Conservation (phyloP, 805 yeast genomes). For the Torulaspora maleeae region DNA sequence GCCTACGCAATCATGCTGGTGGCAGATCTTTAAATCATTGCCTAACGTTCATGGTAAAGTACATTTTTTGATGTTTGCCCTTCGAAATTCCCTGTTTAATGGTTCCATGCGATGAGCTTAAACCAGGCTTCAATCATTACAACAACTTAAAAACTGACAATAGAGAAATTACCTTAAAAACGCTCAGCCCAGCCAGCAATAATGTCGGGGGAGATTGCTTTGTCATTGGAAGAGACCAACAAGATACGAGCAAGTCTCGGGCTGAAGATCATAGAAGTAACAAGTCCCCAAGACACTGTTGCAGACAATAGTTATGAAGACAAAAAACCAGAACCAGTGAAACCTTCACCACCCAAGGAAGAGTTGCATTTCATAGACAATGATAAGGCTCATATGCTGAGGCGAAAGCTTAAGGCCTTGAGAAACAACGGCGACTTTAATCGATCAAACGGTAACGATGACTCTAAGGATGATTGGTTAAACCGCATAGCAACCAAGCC, state of each 20-base stretch:
- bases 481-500: conserved; percentile 19
- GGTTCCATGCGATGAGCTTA: conserved; percentile 1
- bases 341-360: not conserved
- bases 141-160: not conserved
- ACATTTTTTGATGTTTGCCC: not conserved
- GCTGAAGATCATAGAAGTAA: conserved; percentile 34
- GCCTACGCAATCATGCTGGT: not conserved
- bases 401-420: conserved; percentile 18
- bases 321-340: not conserved
- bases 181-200: conserved; percentile 14
- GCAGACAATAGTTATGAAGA: not conserved
- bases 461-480: conserved; percentile 23
- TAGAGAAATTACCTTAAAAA: too few relatives aligned
- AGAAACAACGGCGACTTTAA: not conserved
- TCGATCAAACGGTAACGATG: not conserved
- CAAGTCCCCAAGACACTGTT: not conserved
- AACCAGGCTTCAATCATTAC: not conserved
- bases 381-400: conserved; percentile 18
- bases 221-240: conserved; percentile 44
- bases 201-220: conserved; percentile 23
- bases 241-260: conserved; percentile 39
- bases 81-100: not conserved
- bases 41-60: too few relatives aligned
- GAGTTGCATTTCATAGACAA: conserved; percentile 10
- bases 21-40: not conserved